Evolutionary conservation across 805 yeast species (phyloP), one percentile per base, ranked within the genome.

Genomic region (Blastobotrys parvus): DNA sequence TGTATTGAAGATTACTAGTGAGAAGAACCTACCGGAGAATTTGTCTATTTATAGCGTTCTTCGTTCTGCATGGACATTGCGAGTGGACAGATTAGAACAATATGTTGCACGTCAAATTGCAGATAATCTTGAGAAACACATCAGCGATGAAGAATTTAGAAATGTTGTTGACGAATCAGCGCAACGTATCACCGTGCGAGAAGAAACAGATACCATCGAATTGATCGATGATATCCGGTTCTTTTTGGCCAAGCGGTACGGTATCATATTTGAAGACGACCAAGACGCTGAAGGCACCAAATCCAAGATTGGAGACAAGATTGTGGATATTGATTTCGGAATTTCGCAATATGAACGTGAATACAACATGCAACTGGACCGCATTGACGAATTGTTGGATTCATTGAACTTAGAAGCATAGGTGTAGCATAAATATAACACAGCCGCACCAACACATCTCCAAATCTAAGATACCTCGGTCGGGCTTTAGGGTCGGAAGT

Each of bases 131-230:
- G 56, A 51, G 7, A 43, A 38, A 21, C 77, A 56, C 58, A 51
- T 65, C 4, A 32, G 49, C 1, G 63, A 63, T n/a, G 59, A 62
- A 1, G 70, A 68, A 35, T 67, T 76, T 41, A 54, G 59, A 39
- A 63, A 57, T 0, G 55, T 71, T 15, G 57, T 70, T 4, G 7
- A 50, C n/a, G 73, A 70, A 45, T 69, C 76, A 55, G 81, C 90
- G 0, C 49, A 54, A 13, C 63, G 85, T 51, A 82, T 84, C 39
- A 54, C 70, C 17, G 61, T 58, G 13, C 70, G 92, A 55, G 78
- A 84, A 51, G 85, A 78, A 46, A 80, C 83, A 0, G 94, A 84
- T 62, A 80, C 90, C 1, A 80, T 84, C 55, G 94, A 84, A 53
- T 64, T 84, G 51, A 67, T 84, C 21, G 94, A 83, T 60, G 94